Percentiles rank a stretch among this genome's conserved stretches.
Conservation (phyloP, 495 filamentous ascomycete genomes). For the Parathielavia hyrcaniae region DNA sequence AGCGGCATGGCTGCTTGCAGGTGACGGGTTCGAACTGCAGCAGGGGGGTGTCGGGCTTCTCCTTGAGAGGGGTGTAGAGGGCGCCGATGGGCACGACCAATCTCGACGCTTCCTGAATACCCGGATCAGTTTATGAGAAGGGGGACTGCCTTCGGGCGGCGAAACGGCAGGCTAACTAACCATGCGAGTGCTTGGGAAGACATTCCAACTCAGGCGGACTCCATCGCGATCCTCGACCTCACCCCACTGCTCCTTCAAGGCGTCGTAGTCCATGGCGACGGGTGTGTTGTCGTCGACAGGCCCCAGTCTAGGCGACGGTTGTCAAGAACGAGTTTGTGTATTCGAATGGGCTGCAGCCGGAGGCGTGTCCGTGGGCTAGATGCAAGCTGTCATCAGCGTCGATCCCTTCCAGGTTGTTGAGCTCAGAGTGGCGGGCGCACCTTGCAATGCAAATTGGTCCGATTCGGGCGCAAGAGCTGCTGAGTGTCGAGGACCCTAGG, state of each 20-base stretch:
- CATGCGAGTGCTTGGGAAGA: constrained; percentile 97
- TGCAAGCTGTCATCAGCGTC: constrained; percentile 32
- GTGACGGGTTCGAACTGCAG: constrained; percentile 96
- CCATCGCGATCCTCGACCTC: constrained; percentile 97
- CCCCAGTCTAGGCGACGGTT: background rate
- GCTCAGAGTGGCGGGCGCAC: constrained; percentile 13
- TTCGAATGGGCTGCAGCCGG: background rate
- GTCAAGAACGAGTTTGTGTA: background rate
- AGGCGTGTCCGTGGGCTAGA: constrained; percentile 1
- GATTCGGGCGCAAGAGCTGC: background rate
- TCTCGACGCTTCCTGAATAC: constrained; percentile 78
- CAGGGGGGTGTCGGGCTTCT: constrained; percentile 81
- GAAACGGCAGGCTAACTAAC: constrained; percentile 40
- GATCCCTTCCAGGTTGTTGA: constrained; percentile 7
- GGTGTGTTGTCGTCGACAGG: background rate
- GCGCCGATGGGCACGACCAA: constrained; percentile 97
- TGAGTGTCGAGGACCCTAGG: background rate
- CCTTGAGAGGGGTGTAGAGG: constrained; percentile 93
- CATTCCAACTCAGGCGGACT: constrained; percentile 96
- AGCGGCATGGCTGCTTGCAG: constrained; percentile 93
- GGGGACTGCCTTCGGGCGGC: background rate
- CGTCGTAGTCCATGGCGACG: constrained; percentile 49
- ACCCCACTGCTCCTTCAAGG: constrained; percentile 92
- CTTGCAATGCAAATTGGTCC: background rate
- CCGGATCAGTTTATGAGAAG: constrained; percentile 19